A percentile compares a stretch with the other conserved stretches of the same genome.
Evolutionary conservation across 1,284 basidiomycete species (phyloP).

Genomic region (Leccinum subatratum): DNA sequence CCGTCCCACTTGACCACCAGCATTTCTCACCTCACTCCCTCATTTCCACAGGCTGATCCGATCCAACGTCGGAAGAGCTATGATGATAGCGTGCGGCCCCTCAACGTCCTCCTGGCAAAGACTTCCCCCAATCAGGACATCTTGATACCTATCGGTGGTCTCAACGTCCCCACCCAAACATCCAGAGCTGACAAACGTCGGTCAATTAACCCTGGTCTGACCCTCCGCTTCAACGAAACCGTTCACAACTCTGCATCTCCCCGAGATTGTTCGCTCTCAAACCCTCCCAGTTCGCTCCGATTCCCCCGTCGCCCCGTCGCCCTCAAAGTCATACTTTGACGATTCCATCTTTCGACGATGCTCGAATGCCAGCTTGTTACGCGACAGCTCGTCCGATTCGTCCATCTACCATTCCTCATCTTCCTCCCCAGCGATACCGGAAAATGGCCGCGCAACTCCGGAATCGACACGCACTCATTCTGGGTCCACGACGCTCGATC

Average conservation of each 20-base stretch:
- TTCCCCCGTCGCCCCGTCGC: constrained; percentile 22
- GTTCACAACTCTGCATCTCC: constrained; percentile 32
- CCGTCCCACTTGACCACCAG: constrained; percentile 11
- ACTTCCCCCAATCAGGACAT: constrained; percentile 14
- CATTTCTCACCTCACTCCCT: constrained; percentile 23
- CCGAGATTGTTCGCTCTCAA: constrained; percentile 35
- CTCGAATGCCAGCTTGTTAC: constrained; percentile 24
- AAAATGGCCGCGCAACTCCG: constrained; percentile 18
- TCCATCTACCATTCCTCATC: constrained; percentile 32
- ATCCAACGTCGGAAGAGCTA: constrained; percentile 51
- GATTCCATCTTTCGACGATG: constrained; percentile 14
- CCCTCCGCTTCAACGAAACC: constrained; percentile 31
- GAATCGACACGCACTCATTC: constrained; percentile 26
- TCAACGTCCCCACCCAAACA: constrained; percentile 27
- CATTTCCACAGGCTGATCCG: constrained; percentile 6
- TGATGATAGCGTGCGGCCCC: constrained; percentile 53
- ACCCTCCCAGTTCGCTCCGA: constrained; percentile 25
- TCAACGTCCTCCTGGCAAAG: constrained; percentile 42
- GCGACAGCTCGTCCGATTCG: constrained; percentile 29
- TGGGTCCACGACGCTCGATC: constrained; percentile 21
- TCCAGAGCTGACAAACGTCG: constrained; percentile 37
- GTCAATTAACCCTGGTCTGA: constrained; percentile 42
- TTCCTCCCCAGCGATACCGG: constrained; percentile 28
- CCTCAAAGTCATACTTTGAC: constrained; percentile 19
- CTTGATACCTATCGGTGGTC: constrained; percentile 8